Evolutionary conservation across 306 rosid species (phyloP), one percentile per base, ranked within the genome.

Genomic region (Quercus variabilis): DNA sequence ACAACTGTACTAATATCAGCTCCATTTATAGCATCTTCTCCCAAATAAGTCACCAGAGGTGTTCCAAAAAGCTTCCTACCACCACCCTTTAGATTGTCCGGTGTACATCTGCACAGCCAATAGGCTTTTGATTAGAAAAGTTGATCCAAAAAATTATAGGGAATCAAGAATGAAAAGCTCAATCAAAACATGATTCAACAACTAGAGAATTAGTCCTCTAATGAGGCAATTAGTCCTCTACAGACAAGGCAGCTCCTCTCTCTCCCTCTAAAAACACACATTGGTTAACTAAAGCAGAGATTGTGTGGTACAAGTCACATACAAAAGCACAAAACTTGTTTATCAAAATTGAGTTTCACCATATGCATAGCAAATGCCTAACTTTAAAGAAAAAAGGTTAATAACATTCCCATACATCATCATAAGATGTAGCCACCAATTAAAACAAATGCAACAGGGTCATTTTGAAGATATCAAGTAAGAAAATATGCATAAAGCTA

Each of bases 41-140:
- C 89, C 81, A 96, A 74, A 84, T 81, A 91, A 26, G 93, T 87
- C 77, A 96, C 97, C 85, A 96, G 87, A 67, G 99, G 97, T 56
- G 96, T 78, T 63, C 98, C 99, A 57, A 96, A 88, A 73, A 79
- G 86, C 92, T 93, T 93, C 85, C 86, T 87, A 59, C 85, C 94
- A 85, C 79, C 85, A 73, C 87, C 88, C 88, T 93, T 93, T 80
- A 71, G 41, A 64, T 86, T 88, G 78, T 93, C 87, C 60, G 76
- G 76, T 43, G 81, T 69, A 83, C 86, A 86, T 81, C 92, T 89
- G 80, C 69, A 58, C 60, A 74, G 31, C 78, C 81, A 77, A 46
- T 51, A 79, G 6, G 28, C 54, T 52, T 78, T 28, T 12, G 70
- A 33, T 54, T 73, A 71, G 72, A 68, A 82, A 33, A 74, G 17